These are phyloP conservation scores for Mycena maculata DNA, from an alignment of 768 basidiomycete genomes.

Conservation along the genomic window DNA sequence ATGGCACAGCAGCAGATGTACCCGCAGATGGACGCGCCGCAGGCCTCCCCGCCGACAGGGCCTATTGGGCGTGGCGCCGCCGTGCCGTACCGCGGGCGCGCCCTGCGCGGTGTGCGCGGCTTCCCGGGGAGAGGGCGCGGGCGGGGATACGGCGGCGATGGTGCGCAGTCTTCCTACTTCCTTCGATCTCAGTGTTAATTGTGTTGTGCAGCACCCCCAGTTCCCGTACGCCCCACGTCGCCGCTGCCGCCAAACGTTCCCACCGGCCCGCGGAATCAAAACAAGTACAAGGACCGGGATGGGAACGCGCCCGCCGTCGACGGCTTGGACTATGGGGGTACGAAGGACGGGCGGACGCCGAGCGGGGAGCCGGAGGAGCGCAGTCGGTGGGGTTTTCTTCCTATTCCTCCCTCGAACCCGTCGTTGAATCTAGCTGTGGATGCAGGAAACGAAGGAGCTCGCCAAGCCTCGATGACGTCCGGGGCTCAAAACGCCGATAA, in stretches of 20 bases:
- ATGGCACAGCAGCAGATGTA: conserved; percentile 72
- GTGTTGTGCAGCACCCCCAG: conserved; percentile 50
- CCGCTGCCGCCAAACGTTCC: conserved; percentile 89
- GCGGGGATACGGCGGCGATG: conserved; percentile 53
- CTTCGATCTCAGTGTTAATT: conserved; percentile 3
- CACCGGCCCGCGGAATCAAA: conserved; percentile 88
- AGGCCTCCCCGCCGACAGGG: conserved; percentile 37
- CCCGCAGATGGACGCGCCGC: conserved; percentile 66
- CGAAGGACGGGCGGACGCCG: conserved; percentile 64
- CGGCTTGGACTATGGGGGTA: conserved; percentile 88
- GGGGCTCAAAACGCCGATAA: conserved; percentile 80
- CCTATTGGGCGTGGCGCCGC: conserved; percentile 49
- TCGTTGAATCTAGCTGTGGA: conserved; percentile 7
- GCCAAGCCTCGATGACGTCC: conserved; percentile 74
- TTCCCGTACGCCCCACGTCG: conserved; percentile 81
- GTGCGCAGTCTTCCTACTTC: conserved; percentile 38
- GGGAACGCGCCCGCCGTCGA: conserved; percentile 87
- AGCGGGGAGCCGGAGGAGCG: conserved; percentile 78
- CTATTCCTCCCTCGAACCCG: conserved; percentile 12
- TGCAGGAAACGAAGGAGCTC: conserved; percentile 79
- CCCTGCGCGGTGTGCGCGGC: conserved; percentile 56
- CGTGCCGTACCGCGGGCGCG: conserved; percentile 54
- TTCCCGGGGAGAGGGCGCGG: conserved; percentile 57
- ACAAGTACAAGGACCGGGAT: conserved; percentile 91
- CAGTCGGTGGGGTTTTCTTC: conserved; percentile 59